Conservation (phyloP, 768 basidiomycete species). For the Fomitopsis serialis region DNA sequence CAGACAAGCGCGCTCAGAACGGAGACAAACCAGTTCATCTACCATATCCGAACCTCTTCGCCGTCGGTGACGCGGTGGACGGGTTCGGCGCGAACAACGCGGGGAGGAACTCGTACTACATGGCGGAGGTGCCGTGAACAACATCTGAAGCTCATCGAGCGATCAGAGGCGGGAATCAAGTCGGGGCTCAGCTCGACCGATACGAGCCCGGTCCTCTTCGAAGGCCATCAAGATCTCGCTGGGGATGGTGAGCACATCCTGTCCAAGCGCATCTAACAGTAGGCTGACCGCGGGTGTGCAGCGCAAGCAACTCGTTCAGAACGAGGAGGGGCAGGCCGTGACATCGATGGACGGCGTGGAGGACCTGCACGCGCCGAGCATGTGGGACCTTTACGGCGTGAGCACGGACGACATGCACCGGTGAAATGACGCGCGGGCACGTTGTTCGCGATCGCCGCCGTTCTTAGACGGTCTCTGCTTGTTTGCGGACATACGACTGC, state of each 20-base stretch:
- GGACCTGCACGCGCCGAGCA: conserved; percentile 41
- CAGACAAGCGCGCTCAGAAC: conserved; percentile 4
- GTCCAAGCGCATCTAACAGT: background rate
- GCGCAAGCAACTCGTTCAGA: background rate
- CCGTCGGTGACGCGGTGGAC: conserved; percentile 58
- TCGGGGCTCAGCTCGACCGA: conserved; percentile 27
- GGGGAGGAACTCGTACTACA: conserved; percentile 42
- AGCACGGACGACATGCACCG: conserved; percentile 29
- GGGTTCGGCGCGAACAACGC: conserved; percentile 60
- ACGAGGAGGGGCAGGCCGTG: conserved; percentile 19
- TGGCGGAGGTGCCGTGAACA: conserved; percentile 47
- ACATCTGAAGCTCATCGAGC: conserved; percentile 42
- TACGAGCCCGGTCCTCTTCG: conserved; percentile 37
- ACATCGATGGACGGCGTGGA: conserved; percentile 38
- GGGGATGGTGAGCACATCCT: conserved; percentile 39
- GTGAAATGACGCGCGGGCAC: background rate
- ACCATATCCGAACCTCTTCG: conserved; percentile 52
- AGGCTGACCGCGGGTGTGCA: background rate
- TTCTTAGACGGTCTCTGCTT: background rate
- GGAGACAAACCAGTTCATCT: conserved; percentile 18
- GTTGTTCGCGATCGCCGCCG: background rate
- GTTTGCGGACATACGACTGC: background rate
- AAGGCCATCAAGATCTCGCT: conserved; percentile 59
- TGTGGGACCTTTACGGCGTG: conserved; percentile 45
- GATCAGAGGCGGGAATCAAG: conserved; percentile 9